A percentile compares a stretch with the other conserved stretches of the same genome.
These are phyloP conservation scores for Chaetomium sp. DNA, from an alignment of 2,329 filamentous ascomycete genomes.

Conservation along the genomic window DNA sequence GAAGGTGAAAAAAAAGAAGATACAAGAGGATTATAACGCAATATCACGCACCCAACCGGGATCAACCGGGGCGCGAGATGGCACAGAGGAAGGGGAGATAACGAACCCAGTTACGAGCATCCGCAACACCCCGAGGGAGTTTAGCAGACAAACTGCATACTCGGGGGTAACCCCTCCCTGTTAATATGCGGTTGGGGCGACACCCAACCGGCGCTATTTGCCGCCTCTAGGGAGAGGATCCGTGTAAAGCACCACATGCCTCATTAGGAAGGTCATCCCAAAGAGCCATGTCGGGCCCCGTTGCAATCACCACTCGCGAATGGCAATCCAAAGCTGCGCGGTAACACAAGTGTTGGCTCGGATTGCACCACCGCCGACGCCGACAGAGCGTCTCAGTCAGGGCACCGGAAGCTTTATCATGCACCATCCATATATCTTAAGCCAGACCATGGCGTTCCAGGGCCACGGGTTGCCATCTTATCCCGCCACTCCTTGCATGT, in stretches of 20 bases:
- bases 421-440: conserved; percentile 2
- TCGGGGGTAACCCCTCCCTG: not conserved
- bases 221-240: not conserved
- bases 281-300: not conserved
- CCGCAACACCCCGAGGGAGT: not conserved
- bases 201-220: not conserved
- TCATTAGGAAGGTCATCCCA: conserved; percentile 17
- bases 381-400: not conserved
- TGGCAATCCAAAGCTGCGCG: not conserved
- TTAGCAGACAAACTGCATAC: not conserved
- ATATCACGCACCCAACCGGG: not conserved
- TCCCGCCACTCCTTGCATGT: not conserved
- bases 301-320: conserved; percentile 10
- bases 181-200: not conserved
- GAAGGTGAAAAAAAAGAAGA: not conserved
- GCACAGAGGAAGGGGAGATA: not conserved
- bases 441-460: not conserved
- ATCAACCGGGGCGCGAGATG: not conserved
- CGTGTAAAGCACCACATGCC: conserved; percentile 13
- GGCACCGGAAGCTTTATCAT: not conserved
- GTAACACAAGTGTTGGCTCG: conserved; percentile 12
- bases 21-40: not conserved
- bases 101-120: not conserved
- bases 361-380: conserved; percentile 18
- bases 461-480: not conserved